Conservation (phyloP, 2,329 filamentous ascomycete species). For the Colletotrichum costaricense region DNA sequence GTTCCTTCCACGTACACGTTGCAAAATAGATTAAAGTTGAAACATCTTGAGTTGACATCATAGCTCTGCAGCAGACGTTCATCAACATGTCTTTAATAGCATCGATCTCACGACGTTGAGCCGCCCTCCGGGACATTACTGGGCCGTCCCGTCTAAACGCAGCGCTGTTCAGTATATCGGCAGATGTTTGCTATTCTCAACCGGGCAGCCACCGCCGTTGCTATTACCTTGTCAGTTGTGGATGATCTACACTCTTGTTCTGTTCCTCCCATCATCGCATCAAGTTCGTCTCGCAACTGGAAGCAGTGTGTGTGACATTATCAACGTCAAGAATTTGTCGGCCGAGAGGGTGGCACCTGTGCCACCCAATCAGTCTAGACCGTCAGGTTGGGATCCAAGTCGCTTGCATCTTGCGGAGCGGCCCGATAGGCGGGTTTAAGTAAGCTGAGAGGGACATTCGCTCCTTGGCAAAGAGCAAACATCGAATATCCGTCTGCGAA, state of each 20-base stretch:
- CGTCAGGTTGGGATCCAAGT: background rate
- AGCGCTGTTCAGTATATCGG: background rate
- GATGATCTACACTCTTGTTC: background rate
- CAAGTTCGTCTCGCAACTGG: background rate
- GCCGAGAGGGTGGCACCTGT: background rate
- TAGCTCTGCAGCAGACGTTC: background rate
- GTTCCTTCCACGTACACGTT: no score
- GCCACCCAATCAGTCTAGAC: slow-evolving; percentile 12
- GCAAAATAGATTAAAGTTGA: no score
- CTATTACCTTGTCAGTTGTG: background rate
- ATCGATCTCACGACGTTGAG: background rate
- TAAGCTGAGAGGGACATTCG: slow-evolving; percentile 4
- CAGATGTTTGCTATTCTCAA: background rate
- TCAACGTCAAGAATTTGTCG: slow-evolving; percentile 3
- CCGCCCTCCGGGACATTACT: background rate
- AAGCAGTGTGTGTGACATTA: slow-evolving; percentile 11
- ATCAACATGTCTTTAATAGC: background rate
- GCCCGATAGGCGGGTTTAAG: slow-evolving; percentile 27
- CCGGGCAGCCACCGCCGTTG: background rate
- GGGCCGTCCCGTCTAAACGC: background rate
- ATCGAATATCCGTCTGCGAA: background rate
- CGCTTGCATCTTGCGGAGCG: slow-evolving; percentile 25
- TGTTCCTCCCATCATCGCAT: background rate
- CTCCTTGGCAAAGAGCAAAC: slow-evolving; percentile 23
- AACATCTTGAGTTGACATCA: background rate